Conservation (phyloP, 441 rosid species). For the Bocquillonia castaneifolia region DNA sequence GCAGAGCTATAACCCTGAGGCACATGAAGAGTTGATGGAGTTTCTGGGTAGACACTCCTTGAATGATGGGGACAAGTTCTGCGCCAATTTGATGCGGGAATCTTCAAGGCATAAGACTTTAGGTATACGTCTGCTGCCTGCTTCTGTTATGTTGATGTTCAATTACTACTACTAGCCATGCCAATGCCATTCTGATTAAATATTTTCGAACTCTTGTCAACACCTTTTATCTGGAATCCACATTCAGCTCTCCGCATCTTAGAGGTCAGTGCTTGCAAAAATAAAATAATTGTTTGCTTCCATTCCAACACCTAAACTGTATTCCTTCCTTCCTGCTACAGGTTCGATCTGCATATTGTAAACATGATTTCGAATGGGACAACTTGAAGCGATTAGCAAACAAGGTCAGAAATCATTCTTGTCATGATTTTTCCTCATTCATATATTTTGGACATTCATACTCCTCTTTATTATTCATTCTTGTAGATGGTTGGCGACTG, state of each 20-base stretch:
- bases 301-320: neutral
- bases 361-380: conserved; percentile 89
- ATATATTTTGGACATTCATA: neutral
- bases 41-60: conserved; percentile 52
- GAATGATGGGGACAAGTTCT: conserved; percentile 79
- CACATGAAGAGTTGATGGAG: conserved; percentile 58
- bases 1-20: conserved; percentile 86
- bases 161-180: neutral
- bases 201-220: neutral
- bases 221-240: neutral
- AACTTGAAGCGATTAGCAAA: conserved; percentile 49
- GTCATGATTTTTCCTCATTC: neutral
- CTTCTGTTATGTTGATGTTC: neutral
- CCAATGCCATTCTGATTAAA: neutral
- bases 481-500: conserved; percentile 54
- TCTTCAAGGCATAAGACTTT: conserved; percentile 65
- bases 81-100: conserved; percentile 65
- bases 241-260: conserved; percentile 57
- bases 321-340: neutral
- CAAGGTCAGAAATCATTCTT: conserved; percentile 35
- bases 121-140: conserved; percentile 35
- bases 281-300: neutral
- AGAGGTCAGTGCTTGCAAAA: conserved; percentile 42
- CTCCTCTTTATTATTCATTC: neutral
- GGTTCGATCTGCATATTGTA: conserved; percentile 82